Evolutionary conservation across 805 yeast genomes (phyloP), one percentile per base, ranked within the genome.

Genomic region (Wickerhamiella nectarea): DNA sequence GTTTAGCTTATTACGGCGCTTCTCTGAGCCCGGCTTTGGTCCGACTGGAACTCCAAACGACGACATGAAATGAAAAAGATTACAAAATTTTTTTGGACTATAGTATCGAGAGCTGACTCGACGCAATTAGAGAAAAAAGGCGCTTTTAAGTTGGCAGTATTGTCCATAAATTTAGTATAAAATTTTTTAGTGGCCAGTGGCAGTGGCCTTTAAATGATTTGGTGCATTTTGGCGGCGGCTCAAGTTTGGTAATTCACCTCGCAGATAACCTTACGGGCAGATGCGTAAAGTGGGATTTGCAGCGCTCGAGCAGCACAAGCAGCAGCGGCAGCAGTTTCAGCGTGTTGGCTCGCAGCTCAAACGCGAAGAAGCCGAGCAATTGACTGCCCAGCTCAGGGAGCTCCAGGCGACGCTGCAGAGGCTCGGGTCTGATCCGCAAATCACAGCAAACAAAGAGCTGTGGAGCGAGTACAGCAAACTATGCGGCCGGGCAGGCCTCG

Each of bases 21-120:
- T 83, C 64, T 79, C 82, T 51, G 83, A 85, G 11, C 80, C 76
- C 12, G 94, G 93, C 58, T 86, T 85, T 26, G 96, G 96, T 18
- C 95, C 95, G 65, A 80, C 15, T 9, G 26, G 28, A 14, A 28
- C 31, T 11, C 31, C 31, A 28, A 28, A 28, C 31, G 31, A 28
- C 31, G 31, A 28, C 31, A 28, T 28, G n/a, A 28, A n/a, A n/a
- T n/a, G n/a, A n/a, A n/a, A n/a, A 28, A 28, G 31, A 28, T 28
- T 28, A 28, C 31, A 28, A 28, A 28, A 12, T 28, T 28, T 28
- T 21, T 21, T 21, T 8, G n/a, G n/a, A n/a, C n/a, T 25, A 25
- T 10, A 25, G 12, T 25, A 25, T 6, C 9, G 28, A 6, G 25
- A 25, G 28, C 28, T 25, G n/a, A n/a, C n/a, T n/a, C n/a, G n/a